Evolutionary conservation across 2,329 filamentous ascomycete genomes (phyloP), one percentile per base, ranked within the genome.

Genomic region (Trichoderma citrinoviride): DNA sequence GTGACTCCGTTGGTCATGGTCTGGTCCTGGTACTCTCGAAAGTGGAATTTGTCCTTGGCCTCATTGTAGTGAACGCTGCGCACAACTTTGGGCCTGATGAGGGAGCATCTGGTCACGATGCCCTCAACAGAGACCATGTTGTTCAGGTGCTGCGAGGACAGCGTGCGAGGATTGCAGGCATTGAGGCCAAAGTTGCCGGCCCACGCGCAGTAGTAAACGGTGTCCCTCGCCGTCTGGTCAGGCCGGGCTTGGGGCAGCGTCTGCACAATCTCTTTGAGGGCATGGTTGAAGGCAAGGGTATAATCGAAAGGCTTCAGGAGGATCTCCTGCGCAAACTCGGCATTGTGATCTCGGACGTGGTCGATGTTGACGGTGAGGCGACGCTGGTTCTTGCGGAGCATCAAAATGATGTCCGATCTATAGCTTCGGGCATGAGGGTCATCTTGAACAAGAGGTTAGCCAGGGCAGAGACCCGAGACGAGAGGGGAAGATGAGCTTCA

Each of bases 31-130:
- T 99, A 99, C 75, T 95, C 92, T 69, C 93, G 86, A 73, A 91
- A 93, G 72, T 94, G 88, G 71, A 98, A 99, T 46, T 90, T 90
- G 68, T 92, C 86, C 76, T 92, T 93, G 69, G 80, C 87, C 78
- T 97, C 93, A 72, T 92, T 96, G 79, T 93, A 98, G 77, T 99
- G 95, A 61, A 99, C 93, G 78, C 95, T 98, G 80, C 96, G 96
- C 67, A 98, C 89, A n/a, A 99, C 88, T 79, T 99, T 99, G 12
- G 95, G 95, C 64, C 96, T 87, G 68, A 99, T 96, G 21, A 99
- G 83, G 25, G 93, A 97, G 79, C 92, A 96, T 77, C 95, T 91
- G 41, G 95, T 99, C 47, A 99, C 95, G 72, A 99, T 99, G 53
- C 95, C 95, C 78, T 99, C 95, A 58, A 99, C 84, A 3, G 93